Evolutionary conservation across 2,329 filamentous ascomycete genomes (phyloP).

Genomic region (Colletotrichum navitas): DNA sequence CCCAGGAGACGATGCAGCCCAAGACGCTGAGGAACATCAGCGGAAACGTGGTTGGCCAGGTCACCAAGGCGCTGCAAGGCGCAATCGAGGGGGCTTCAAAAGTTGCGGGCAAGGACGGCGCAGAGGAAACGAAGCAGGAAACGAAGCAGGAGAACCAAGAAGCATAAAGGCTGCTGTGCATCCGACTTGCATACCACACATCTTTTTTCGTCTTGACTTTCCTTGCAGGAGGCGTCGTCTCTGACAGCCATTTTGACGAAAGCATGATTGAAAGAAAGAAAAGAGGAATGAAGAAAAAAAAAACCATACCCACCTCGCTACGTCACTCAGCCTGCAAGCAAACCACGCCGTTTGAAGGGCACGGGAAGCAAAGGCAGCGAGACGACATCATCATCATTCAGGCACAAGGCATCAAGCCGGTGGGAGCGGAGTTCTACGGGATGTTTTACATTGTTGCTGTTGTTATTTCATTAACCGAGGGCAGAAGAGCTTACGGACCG

Average conservation of each 20-base stretch:
- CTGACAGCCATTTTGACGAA: constrained; percentile 18
- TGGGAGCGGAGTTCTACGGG: constrained; percentile 25
- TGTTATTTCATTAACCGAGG: not conserved
- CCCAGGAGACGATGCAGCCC: constrained; percentile 52
- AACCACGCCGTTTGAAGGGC: not conserved
- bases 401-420: constrained; percentile 20
- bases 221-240: not conserved
- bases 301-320: constrained; percentile 12
- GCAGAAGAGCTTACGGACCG: not conserved
- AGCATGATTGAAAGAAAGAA: constrained; percentile 39
- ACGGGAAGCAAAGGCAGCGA: constrained; percentile 4
- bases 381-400: constrained; percentile 10
- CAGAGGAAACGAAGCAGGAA: constrained; percentile 5
- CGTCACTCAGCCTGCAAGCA: not conserved
- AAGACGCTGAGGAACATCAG: constrained; percentile 58
- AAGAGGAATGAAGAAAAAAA: constrained; percentile 16
- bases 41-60: constrained; percentile 52
- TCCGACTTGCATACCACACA: not conserved
- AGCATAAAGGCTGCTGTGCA: constrained; percentile 9
- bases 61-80: constrained; percentile 35
- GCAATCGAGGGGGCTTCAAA: constrained; percentile 29
- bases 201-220: not conserved
- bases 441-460: not conserved
- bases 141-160: constrained; percentile 31
- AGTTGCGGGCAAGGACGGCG: constrained; percentile 12